phyloP scores from a whole-genome alignment of 208 protist genomes.

The Trichomonas vaginalis region DNA sequence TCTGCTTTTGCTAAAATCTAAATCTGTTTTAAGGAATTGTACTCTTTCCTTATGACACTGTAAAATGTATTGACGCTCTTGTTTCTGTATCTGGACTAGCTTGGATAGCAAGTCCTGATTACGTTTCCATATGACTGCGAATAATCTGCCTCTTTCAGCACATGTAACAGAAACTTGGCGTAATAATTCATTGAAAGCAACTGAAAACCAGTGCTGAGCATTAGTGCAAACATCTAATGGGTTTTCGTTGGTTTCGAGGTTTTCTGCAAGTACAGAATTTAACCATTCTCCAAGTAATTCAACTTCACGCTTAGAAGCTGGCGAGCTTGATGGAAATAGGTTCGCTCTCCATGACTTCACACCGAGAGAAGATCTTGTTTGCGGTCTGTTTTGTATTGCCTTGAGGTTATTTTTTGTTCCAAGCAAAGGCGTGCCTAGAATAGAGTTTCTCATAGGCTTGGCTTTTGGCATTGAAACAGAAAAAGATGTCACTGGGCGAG shows the following conservation, averaged over 20 bases:
- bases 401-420: neutral
- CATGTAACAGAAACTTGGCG: neutral
- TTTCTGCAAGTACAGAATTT: neutral
- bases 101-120: neutral
- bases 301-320: neutral
- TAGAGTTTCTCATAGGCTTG: neutral
- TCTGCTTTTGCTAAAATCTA: neutral
- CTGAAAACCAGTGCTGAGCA: conserved; percentile 12
- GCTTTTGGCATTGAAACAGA: neutral
- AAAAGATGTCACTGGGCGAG: neutral
- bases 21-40: neutral
- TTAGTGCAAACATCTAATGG: neutral
- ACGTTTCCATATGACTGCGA: neutral
- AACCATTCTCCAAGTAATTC: conserved; percentile 8
- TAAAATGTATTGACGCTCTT: neutral
- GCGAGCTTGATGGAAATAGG: neutral
- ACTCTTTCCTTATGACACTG: neutral
- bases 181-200: neutral
- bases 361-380: neutral
- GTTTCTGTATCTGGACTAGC: neutral
- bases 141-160: neutral
- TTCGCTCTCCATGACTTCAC: neutral
- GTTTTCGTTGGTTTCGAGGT: neutral
- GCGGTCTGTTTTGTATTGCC: neutral
- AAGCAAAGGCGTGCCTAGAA: neutral